These are phyloP conservation scores for Macaranga tanarius DNA, from an alignment of 441 rosid species.

Conservation along the genomic window DNA sequence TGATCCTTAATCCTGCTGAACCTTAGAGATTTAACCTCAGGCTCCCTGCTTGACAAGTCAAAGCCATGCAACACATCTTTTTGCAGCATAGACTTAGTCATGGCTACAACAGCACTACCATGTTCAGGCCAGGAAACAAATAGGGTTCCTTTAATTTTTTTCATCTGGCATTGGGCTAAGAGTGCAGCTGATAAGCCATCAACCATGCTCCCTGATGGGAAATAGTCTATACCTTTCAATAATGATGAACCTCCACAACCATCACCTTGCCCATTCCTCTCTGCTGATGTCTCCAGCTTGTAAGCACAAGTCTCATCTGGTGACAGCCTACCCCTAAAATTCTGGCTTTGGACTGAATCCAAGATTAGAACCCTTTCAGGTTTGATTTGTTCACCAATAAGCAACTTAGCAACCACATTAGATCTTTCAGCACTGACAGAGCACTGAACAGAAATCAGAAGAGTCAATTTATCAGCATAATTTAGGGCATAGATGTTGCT, in stretches of 20 bases:
- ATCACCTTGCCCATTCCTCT: constrained; percentile 42
- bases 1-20: constrained; percentile 39
- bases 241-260: constrained; percentile 32
- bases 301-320: constrained; percentile 68
- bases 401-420: constrained; percentile 64
- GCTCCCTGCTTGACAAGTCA: constrained; percentile 36
- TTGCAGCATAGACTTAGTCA: constrained; percentile 48
- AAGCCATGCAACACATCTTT: constrained; percentile 46
- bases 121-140: constrained; percentile 81
- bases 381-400: constrained; percentile 59
- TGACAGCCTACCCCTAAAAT: constrained; percentile 78
- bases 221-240: constrained; percentile 60
- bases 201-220: constrained; percentile 85
- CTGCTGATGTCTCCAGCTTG: constrained; percentile 78
- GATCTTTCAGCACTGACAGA: constrained; percentile 70
- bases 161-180: constrained; percentile 69
- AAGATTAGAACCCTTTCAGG: constrained; percentile 69
- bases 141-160: constrained; percentile 64
- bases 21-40: constrained; percentile 36
- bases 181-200: constrained; percentile 89
- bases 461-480: constrained; percentile 34
- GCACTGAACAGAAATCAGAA: constrained; percentile 65
- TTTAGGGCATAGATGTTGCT: constrained; percentile 71
- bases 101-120: constrained; percentile 48
- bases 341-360: constrained; percentile 77